Evolutionary conservation across 106 monocot species (phyloP), one percentile per base, ranked within the genome.

Genomic region (Hemerocallis citrina): DNA sequence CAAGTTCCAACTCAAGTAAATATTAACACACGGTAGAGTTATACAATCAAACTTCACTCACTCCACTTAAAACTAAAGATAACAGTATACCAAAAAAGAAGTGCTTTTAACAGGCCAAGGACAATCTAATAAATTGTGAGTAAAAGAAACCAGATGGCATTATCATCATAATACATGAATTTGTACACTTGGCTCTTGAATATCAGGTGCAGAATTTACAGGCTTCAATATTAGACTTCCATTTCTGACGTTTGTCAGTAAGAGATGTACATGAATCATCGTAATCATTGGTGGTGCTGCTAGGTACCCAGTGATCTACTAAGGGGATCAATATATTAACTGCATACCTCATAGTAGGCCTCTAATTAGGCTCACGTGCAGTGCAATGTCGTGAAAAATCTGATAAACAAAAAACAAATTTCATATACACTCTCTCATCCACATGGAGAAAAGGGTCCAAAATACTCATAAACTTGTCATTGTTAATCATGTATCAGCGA

Each of bases 271-370:
- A 70, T 25, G 70, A 68, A 11, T 76, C 71, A 7, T 76, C 71
- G 1, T 27, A 22, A 8, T 62, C 68, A 22, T 44, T 50, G 49
- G 51, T 62, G 8, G 68, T 62, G 50, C 27, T 61, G 49, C 47
- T 68, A 7, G 93, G 95, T 50, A 69, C 76, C 95, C 95, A 96
- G 55, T 71, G 77, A 17, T 84, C 90, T 21, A 91, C 76, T 27
- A 96, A 57, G 0, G 86, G 78, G 38, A 78, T 63, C 11, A 96
- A 31, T 33, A 81, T 66, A 34, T 86, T 86, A 40, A 96, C 95
- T 6, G 81, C 90, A 54, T 96, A 78, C 34, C 90, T 69, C 90
- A 96, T 96, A 39, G 87, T 86, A 29, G 95, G 95, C 52, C 95
- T 73, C 20, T 83, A 80, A 38, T 55, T 50, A 15, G 78, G 75